Conservation (phyloP, 2,329 filamentous ascomycete species). For the Ceratocystis lukuohia region DNA sequence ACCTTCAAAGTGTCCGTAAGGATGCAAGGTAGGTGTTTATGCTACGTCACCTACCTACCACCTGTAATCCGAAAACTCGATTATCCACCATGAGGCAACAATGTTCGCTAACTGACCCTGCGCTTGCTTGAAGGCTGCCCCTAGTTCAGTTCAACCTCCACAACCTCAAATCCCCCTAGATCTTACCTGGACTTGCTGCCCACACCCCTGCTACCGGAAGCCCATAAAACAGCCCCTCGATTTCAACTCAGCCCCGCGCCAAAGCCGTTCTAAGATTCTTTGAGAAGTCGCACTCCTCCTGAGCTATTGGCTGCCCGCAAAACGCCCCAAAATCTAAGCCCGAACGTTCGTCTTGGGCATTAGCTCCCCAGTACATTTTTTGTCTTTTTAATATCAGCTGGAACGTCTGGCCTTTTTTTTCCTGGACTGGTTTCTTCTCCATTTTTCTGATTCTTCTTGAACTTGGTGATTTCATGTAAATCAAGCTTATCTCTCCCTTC, state of each 20-base stretch:
- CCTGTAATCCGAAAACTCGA: background rate
- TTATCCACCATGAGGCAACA: background rate
- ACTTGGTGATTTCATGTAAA: background rate
- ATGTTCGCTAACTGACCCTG: conserved; percentile 10
- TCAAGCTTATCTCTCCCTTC: background rate
- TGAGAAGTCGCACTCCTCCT: conserved; percentile 5
- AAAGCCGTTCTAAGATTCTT: conserved; percentile 8
- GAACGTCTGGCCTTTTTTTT: conserved; percentile 9
- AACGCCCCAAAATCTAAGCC: conserved; percentile 3
- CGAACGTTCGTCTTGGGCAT: conserved; percentile 12
- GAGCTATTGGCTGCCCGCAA: conserved; percentile 6
- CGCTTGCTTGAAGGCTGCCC: conserved; percentile 2
- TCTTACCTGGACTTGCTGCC: background rate
- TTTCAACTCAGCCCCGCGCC: conserved; percentile 20
- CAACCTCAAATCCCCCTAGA: background rate
- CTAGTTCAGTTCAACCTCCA: background rate
- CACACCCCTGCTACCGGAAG: conserved; percentile 6
- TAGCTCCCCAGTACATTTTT: conserved; percentile 14
- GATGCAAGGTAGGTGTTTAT: background rate
- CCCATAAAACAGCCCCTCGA: conserved; percentile 19
- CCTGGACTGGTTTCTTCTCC: background rate
- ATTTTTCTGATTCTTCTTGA: background rate
- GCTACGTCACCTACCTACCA: conserved; percentile 5
- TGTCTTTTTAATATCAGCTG: conserved; percentile 13
- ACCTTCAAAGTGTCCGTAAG: background rate